phyloP scores from a whole-genome alignment of 1,284 basidiomycete species.

The Pterula multifida region DNA sequence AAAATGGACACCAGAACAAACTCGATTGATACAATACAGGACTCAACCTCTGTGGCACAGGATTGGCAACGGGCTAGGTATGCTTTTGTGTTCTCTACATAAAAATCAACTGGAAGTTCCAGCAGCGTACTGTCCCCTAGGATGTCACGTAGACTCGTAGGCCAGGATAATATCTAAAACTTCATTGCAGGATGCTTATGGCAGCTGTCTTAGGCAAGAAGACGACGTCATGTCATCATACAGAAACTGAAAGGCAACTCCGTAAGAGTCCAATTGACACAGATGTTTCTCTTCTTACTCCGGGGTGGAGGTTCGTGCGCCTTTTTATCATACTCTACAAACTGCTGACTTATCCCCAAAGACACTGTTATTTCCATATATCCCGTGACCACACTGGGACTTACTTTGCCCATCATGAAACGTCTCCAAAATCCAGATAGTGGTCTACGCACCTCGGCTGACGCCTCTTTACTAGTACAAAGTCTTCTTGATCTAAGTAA shows the following conservation, averaged over 20 bases:
- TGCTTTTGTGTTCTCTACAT: not conserved
- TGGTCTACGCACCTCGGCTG: not conserved
- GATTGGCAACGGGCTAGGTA: not conserved
- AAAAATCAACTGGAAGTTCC: not conserved
- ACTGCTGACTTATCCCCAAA: not conserved
- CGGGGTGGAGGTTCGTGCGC: not conserved
- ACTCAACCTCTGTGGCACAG: not conserved
- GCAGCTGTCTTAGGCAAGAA: not conserved
- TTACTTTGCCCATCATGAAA: not conserved
- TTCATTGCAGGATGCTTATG: not conserved
- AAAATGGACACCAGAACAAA: too few relatives aligned
- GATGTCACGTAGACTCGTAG: not conserved
- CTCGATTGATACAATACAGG: too few relatives aligned
- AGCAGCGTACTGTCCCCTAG: not conserved
- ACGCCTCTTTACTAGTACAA: not conserved
- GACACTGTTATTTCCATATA: conserved; percentile 1
- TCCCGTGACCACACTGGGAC: not conserved
- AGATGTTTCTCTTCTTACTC: not conserved
- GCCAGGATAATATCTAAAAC: not conserved
- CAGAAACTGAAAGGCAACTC: not conserved
- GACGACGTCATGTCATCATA: not conserved
- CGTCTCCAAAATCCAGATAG: not conserved
- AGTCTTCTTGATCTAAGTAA: not conserved
- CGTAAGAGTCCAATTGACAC: not conserved
- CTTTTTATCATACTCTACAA: not conserved